Evolutionary conservation across 805 yeast species (phyloP).

Genomic region (Schwanniomyces pseudopolymorphus): DNA sequence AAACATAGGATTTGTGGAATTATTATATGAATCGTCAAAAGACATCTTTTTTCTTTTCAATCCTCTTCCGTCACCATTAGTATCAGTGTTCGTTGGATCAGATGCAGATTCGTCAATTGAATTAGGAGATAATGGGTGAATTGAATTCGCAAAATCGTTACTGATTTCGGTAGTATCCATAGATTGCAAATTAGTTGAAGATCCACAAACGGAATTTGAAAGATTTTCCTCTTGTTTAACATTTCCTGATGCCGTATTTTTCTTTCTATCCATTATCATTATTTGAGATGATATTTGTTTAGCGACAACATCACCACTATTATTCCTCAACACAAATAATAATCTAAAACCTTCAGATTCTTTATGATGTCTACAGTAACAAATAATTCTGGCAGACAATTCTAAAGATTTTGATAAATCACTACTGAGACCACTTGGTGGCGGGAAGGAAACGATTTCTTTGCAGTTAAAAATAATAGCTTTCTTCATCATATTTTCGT

Average conservation of each 20-base stretch:
- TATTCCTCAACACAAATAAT: slow-evolving; percentile 64
- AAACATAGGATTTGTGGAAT: slow-evolving; percentile 36
- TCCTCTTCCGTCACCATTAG: slow-evolving; percentile 35
- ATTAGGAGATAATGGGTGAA: slow-evolving; percentile 56
- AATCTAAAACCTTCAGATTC: slow-evolving; percentile 83
- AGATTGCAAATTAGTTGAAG: slow-evolving; percentile 19
- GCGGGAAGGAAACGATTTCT: slow-evolving; percentile 75
- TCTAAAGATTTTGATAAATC: slow-evolving; percentile 42
- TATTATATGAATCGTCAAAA: slow-evolving; percentile 42
- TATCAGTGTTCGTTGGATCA: slow-evolving; percentile 44
- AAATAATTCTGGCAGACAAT: slow-evolving; percentile 74
- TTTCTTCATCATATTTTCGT: slow-evolving; percentile 68
- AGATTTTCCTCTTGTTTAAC: slow-evolving; percentile 12
- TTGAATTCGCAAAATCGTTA: slow-evolving; percentile 4
- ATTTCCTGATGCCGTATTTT: slow-evolving; percentile 38
- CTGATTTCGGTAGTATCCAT: slow-evolving; percentile 3
- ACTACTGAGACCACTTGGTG: slow-evolving; percentile 47
- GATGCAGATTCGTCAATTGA: slow-evolving; percentile 62
- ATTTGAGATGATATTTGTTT: slow-evolving; percentile 70
- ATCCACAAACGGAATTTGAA: slow-evolving; percentile 17
- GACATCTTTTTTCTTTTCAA: slow-evolving; percentile 51
- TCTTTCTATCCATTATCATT: slow-evolving; percentile 94
- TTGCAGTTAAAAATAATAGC: slow-evolving; percentile 91
- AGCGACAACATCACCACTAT: slow-evolving; percentile 63
- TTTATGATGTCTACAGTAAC: slow-evolving; percentile 94